Percentiles rank a stretch among this genome's conserved stretches.
phyloP scores from a whole-genome alignment of 495 filamentous ascomycete species.

The Talaromyces thailandensis region DNA sequence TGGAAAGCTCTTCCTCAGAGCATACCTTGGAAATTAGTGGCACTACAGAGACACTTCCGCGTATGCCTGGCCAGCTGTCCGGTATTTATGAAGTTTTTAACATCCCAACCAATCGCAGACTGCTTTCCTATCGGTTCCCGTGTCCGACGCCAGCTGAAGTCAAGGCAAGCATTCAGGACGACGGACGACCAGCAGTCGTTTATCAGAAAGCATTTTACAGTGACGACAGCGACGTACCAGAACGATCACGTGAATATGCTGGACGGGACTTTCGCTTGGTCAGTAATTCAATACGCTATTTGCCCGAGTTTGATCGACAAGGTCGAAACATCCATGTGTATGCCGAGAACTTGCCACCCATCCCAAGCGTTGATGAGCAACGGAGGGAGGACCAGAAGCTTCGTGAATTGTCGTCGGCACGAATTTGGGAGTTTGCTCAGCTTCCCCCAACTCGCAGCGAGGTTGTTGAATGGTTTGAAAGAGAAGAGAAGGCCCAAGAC shows the following conservation, averaged over 20 bases:
- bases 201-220: conserved; percentile 87
- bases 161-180: conserved; percentile 18
- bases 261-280: conserved; percentile 77
- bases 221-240: conserved; percentile 77
- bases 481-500: conserved; percentile 7
- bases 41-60: not conserved
- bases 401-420: conserved; percentile 23
- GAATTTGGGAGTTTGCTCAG: conserved; percentile 34
- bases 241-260: conserved; percentile 71
- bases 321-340: conserved; percentile 45
- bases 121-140: conserved; percentile 18
- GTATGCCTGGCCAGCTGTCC: conserved; percentile 3
- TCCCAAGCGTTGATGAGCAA: conserved; percentile 33
- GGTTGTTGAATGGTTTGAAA: conserved; percentile 58
- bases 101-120: conserved; percentile 11
- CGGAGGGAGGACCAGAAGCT: conserved; percentile 39
- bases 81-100: conserved; percentile 21
- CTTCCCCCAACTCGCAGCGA: conserved; percentile 63
- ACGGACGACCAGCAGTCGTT: conserved; percentile 46
- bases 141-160: conserved; percentile 23
- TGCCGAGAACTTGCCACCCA: conserved; percentile 25
- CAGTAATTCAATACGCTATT: conserved; percentile 63
- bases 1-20: not conserved
- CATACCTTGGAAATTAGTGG: not conserved
- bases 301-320: conserved; percentile 68